These are phyloP conservation scores for Paralagenidium karlingii DNA, from an alignment of 352 stramenopile genomes.

Conservation along the genomic window DNA sequence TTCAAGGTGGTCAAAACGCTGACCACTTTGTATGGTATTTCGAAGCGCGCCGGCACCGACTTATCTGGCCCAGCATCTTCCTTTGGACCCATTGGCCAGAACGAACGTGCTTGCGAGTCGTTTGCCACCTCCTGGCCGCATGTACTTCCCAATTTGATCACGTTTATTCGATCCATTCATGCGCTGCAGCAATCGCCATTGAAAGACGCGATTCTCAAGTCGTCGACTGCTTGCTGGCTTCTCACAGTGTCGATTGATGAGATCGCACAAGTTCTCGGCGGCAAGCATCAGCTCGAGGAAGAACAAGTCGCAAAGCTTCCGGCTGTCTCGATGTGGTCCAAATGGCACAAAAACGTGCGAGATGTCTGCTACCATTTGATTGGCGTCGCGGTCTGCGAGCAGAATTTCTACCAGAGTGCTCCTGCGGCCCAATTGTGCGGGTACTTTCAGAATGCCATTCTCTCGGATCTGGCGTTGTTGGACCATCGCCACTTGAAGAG, in stretches of 20 bases:
- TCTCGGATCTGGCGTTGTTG: constrained; percentile 48
- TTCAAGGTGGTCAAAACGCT: constrained; percentile 56
- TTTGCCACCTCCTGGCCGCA: constrained; percentile 48
- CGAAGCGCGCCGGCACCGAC: constrained; percentile 29
- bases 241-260: constrained; percentile 62
- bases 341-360: constrained; percentile 72
- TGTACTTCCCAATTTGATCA: constrained; percentile 54
- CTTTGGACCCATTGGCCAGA: not conserved
- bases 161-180: constrained; percentile 46
- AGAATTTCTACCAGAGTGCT: constrained; percentile 23
- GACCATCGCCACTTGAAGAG: constrained; percentile 67
- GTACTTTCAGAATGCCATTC: constrained; percentile 43
- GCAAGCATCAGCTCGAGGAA: constrained; percentile 61
- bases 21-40: constrained; percentile 69
- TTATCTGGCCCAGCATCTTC: not conserved
- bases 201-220: constrained; percentile 42
- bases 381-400: constrained; percentile 34
- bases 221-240: constrained; percentile 42
- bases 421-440: constrained; percentile 19
- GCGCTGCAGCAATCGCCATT: constrained; percentile 30
- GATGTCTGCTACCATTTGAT: constrained; percentile 71
- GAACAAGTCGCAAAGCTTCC: constrained; percentile 45
- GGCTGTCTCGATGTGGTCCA: constrained; percentile 36
- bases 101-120: constrained; percentile 8
- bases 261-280: constrained; percentile 54